phyloP scores from a whole-genome alignment of 345 rosid species.

The Nasturtium officinale region DNA sequence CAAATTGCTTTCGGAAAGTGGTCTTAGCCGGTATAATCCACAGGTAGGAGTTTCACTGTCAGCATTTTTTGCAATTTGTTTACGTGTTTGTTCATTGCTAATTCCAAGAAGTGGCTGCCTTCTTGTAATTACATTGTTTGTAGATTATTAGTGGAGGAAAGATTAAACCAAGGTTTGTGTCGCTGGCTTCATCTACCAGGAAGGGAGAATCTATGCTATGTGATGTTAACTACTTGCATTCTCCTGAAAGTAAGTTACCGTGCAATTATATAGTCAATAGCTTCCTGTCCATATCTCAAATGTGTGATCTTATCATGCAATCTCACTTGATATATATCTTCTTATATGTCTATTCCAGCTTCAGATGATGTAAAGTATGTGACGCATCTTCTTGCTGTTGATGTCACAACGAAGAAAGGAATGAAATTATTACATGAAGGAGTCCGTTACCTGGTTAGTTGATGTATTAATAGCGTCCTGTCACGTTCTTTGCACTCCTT shows the following conservation, averaged over 20 bases:
- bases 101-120: slow-evolving; percentile 24
- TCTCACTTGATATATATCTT: slow-evolving; percentile 31
- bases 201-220: slow-evolving; percentile 62
- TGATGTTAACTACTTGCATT: slow-evolving; percentile 82
- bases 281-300: slow-evolving; percentile 16
- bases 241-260: slow-evolving; percentile 71
- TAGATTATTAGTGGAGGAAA: slow-evolving; percentile 74
- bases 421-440: slow-evolving; percentile 85
- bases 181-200: slow-evolving; percentile 63
- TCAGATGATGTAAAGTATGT: slow-evolving; percentile 87
- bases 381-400: slow-evolving; percentile 93
- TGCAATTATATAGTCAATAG: slow-evolving; percentile 26
- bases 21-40: slow-evolving; percentile 91
- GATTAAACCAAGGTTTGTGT: slow-evolving; percentile 64
- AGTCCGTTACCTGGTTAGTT: slow-evolving; percentile 75
- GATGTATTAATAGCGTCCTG: slow-evolving; percentile 28
- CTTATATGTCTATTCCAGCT: slow-evolving; percentile 55
- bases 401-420: slow-evolving; percentile 73
- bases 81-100: slow-evolving; percentile 4
- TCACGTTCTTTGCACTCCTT: slow-evolving; percentile 9
- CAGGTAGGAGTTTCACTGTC: slow-evolving; percentile 54
- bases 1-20: slow-evolving; percentile 80
- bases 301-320: slow-evolving; percentile 28
- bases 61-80: slow-evolving; percentile 19
- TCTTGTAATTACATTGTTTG: slow-evolving; percentile 38